These are phyloP conservation scores for Aspergillus conjunctus DNA, from an alignment of 495 filamentous ascomycete species.

Conservation along the genomic window DNA sequence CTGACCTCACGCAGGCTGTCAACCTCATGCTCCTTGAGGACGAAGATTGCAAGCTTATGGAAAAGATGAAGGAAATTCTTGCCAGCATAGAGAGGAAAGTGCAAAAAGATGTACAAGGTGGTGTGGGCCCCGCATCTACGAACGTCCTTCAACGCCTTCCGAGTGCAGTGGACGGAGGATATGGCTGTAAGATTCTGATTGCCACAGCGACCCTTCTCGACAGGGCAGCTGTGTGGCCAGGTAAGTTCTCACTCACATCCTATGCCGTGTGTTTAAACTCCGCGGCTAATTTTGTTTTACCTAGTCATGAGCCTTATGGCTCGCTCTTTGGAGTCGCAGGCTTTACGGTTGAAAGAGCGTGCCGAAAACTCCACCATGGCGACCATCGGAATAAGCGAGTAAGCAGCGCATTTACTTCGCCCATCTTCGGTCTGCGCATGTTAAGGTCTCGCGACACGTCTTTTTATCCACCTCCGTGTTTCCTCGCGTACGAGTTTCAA, in stretches of 20 bases:
- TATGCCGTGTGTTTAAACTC: background rate
- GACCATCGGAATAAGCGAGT: conserved; percentile 21
- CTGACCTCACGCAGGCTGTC: conserved; percentile 75
- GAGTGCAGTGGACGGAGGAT: conserved; percentile 67
- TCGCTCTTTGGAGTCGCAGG: conserved; percentile 81
- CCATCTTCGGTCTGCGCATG: background rate
- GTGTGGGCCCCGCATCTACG: conserved; percentile 51
- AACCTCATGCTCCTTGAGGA: conserved; percentile 89
- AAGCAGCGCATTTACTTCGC: background rate
- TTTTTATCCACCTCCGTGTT: background rate
- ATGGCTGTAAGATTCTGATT: conserved; percentile 81
- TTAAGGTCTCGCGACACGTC: background rate
- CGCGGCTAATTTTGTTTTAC: conserved; percentile 32
- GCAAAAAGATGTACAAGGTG: conserved; percentile 53
- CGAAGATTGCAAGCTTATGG: conserved; percentile 84
- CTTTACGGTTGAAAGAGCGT: conserved; percentile 74
- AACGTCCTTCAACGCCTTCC: conserved; percentile 56
- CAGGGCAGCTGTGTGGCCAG: conserved; percentile 88
- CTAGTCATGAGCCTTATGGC: conserved; percentile 86
- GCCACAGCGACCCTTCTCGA: conserved; percentile 90
- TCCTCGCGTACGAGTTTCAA: background rate
- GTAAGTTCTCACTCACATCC: conserved; percentile 51
- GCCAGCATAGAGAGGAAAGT: conserved; percentile 80
- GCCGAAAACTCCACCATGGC: conserved; percentile 64
- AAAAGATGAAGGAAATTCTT: conserved; percentile 82